Conservation (phyloP, 352 stramenopile species). For the Plasmopara halstedii region DNA sequence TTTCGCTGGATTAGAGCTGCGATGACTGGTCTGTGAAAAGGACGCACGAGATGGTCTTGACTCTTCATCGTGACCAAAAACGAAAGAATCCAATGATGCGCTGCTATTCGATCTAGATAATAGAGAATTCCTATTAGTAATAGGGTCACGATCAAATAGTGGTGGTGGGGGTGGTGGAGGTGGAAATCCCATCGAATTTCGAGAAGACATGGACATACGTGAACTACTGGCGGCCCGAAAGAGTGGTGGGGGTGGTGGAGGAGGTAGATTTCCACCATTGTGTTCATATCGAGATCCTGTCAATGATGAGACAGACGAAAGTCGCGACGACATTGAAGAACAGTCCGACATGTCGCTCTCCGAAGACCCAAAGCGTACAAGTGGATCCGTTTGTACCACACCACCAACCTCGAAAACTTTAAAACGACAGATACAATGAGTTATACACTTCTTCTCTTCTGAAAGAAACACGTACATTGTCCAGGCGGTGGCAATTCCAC, state of each 20-base stretch:
- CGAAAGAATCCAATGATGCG: slow-evolving; percentile 42
- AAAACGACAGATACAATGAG: slow-evolving; percentile 5
- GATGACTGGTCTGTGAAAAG: slow-evolving; percentile 35
- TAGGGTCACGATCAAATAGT: slow-evolving; percentile 21
- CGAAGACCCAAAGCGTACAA: slow-evolving; percentile 29
- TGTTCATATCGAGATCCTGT: slow-evolving; percentile 16
- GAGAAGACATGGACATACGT: slow-evolving; percentile 23
- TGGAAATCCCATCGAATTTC: slow-evolving; percentile 26
- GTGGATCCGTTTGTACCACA: slow-evolving; percentile 15
- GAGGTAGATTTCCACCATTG: slow-evolving; percentile 15
- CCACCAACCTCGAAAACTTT: slow-evolving; percentile 49
- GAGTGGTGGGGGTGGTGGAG: slow-evolving; percentile 20
- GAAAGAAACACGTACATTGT: slow-evolving; percentile 47
- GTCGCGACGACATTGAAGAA: slow-evolving; percentile 42
- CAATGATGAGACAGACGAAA: slow-evolving; percentile 48
- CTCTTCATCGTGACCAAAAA: slow-evolving; percentile 28
- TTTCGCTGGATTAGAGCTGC: slow-evolving; percentile 26
- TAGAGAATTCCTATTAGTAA: slow-evolving; percentile 23
- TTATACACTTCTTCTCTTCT: not conserved
- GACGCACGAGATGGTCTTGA: slow-evolving; percentile 24
- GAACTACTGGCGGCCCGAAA: slow-evolving; percentile 20
- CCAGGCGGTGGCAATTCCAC: slow-evolving; percentile 68
- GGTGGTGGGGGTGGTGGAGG: slow-evolving; percentile 37
- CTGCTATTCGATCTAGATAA: slow-evolving; percentile 48
- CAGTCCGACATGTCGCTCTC: slow-evolving; percentile 47